Evolutionary conservation across 176 grass and related monocot species (phyloP).

Genomic region (Tillandsia leiboldiana): DNA sequence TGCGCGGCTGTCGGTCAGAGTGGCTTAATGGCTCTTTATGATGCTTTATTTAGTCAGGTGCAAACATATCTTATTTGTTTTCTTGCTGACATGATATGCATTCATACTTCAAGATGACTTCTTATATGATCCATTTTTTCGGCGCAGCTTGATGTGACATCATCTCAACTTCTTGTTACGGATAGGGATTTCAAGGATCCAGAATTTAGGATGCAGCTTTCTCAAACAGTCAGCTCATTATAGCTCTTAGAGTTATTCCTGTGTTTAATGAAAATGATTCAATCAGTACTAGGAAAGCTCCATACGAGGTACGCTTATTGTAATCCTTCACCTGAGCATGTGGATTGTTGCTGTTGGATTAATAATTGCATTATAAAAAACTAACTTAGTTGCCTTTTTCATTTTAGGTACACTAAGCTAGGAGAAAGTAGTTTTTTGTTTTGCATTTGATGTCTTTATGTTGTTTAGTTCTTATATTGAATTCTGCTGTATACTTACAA

Average conservation of each 20-base stretch:
- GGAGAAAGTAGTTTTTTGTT: too few relatives aligned
- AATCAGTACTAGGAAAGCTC: conserved; percentile 90
- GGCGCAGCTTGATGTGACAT: conserved; percentile 89
- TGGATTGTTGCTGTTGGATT: background rate
- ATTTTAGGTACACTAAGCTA: too few relatives aligned
- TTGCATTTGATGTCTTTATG: too few relatives aligned
- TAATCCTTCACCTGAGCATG: conserved; percentile 2
- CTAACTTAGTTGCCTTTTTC: too few relatives aligned
- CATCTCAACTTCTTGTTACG: conserved; percentile 91
- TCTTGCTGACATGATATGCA: background rate
- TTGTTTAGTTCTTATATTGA: too few relatives aligned
- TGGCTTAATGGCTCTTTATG: conserved; percentile 92
- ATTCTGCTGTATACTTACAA: too few relatives aligned
- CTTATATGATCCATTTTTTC: background rate
- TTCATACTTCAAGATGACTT: background rate
- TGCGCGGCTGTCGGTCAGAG: conserved; percentile 91
- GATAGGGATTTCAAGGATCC: conserved; percentile 81
- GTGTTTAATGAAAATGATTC: conserved; percentile 99
- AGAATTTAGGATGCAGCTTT: conserved; percentile 62
- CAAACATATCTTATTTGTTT: conserved; percentile 9
- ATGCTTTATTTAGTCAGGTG: conserved; percentile 82
- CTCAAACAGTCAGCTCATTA: conserved; percentile 64
- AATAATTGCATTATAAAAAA: too few relatives aligned
- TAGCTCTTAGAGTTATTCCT: conserved; percentile 74
- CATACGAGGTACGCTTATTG: conserved; percentile 67